Conservation (phyloP, 176 grass and related monocot genomes). For the Cenchrus purpureus region DNA sequence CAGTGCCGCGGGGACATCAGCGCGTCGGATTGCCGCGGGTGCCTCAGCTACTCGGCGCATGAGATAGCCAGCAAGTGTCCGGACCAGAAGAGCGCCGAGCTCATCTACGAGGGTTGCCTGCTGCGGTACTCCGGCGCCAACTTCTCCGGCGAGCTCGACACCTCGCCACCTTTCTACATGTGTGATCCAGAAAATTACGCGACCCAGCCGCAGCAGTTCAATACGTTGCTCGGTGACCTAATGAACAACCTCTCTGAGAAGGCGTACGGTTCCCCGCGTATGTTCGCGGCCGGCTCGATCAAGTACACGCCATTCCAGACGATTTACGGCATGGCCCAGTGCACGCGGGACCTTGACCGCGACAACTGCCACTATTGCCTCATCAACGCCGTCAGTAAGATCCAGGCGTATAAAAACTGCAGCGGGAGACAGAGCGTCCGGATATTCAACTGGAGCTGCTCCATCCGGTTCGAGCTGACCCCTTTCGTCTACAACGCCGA, state of each 20-base stretch:
- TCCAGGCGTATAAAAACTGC: constrained; percentile 10
- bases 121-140: constrained; percentile 38
- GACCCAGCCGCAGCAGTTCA: constrained; percentile 35
- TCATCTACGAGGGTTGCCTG: constrained; percentile 42
- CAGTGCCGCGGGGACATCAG: constrained; percentile 57
- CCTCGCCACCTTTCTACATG: rapidly evolving
- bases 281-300: constrained; percentile 35
- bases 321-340: constrained; percentile 63
- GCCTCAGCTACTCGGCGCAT: constrained; percentile 8
- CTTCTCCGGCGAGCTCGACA: constrained; percentile 38
- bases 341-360: constrained; percentile 50
- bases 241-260: neutral
- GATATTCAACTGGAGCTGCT: neutral
- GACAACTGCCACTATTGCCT: constrained; percentile 53
- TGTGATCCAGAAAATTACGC: neutral
- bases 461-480: constrained; percentile 42
- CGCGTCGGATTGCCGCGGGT: constrained; percentile 25
- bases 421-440: neutral
- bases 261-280: constrained; percentile 17
- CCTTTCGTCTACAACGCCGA: neutral
- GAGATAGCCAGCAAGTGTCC: constrained; percentile 22
- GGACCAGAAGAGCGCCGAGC: neutral
- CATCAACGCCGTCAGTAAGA: rapidly evolving
- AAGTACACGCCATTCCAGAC: neutral
- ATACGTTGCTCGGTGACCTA: constrained; percentile 42